These are phyloP conservation scores for Astrothelium macrocarpum DNA, from an alignment of 495 filamentous ascomycete species.

Conservation along the genomic window DNA sequence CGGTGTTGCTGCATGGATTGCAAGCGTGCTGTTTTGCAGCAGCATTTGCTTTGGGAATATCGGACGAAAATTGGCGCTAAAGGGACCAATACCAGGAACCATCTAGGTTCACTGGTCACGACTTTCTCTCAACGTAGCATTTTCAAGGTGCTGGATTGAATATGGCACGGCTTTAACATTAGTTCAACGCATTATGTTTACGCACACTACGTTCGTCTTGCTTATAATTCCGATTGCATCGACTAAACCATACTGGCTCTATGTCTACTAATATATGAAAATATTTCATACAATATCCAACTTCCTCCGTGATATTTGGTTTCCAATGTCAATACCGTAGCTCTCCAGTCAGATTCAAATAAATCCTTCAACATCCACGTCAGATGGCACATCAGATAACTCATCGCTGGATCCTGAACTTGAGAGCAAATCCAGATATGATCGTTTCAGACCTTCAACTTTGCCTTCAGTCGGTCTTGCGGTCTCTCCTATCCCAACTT, in stretches of 20 bases:
- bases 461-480: neutral
- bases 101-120: neutral
- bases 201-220: too few relatives aligned
- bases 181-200: too few relatives aligned
- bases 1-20: constrained; percentile 75
- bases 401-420: neutral
- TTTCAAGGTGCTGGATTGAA: neutral
- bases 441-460: neutral
- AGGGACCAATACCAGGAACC: neutral
- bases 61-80: constrained; percentile 63
- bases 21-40: constrained; percentile 86
- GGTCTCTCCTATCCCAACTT: neutral
- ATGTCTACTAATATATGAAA: neutral
- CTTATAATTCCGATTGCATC: too few relatives aligned
- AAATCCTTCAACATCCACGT: neutral
- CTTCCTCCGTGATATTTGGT: neutral
- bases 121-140: neutral
- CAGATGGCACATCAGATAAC: neutral
- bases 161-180: neutral
- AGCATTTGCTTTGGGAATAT: constrained; percentile 96
- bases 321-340: neutral
- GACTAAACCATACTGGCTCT: neutral
- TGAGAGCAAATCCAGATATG: neutral
- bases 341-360: neutral
- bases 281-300: neutral